Evolutionary conservation across 768 basidiomycete species (phyloP).

Genomic region (Macrocybe gigantea): DNA sequence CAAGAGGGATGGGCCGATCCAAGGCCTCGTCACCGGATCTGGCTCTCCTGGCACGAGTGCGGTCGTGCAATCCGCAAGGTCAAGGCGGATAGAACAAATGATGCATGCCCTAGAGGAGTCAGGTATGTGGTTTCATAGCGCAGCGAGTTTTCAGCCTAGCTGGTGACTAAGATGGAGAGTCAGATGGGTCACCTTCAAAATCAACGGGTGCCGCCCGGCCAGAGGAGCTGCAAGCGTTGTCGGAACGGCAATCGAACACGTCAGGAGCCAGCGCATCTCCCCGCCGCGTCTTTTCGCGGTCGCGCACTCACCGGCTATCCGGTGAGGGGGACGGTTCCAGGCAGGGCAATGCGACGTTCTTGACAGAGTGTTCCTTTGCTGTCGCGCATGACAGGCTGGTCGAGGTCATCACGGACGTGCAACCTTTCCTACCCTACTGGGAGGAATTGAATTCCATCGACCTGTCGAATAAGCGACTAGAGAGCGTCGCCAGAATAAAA

Average conservation of each 20-base stretch:
- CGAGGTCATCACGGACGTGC: slow-evolving; percentile 88
- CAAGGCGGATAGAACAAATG: slow-evolving; percentile 78
- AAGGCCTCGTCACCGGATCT: slow-evolving; percentile 38
- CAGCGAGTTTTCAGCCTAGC: not conserved
- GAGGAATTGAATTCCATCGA: slow-evolving; percentile 73
- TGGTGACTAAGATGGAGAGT: slow-evolving; percentile 17
- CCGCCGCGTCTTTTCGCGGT: slow-evolving; percentile 39
- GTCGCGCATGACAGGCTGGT: slow-evolving; percentile 90
- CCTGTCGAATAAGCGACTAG: slow-evolving; percentile 63
- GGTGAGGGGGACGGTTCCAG: slow-evolving; percentile 19
- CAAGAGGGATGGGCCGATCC: slow-evolving; percentile 82
- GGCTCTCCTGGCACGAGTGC: slow-evolving; percentile 16
- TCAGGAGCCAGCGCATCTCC: slow-evolving; percentile 21
- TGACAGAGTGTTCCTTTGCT: slow-evolving; percentile 96
- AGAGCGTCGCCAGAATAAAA: slow-evolving; percentile 77
- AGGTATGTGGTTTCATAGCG: slow-evolving; percentile 34
- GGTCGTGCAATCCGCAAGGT: slow-evolving; percentile 51
- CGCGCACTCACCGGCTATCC: slow-evolving; percentile 31
- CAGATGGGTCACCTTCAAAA: slow-evolving; percentile 54
- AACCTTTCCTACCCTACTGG: slow-evolving; percentile 95
- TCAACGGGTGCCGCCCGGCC: slow-evolving; percentile 37
- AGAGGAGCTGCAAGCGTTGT: slow-evolving; percentile 43
- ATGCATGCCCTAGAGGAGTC: slow-evolving; percentile 67
- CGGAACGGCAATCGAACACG: slow-evolving; percentile 32
- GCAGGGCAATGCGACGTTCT: slow-evolving; percentile 46